phyloP scores from a whole-genome alignment of 371 early-diverging fungal genomes.

The Apophysomyces trapeziformis region DNA sequence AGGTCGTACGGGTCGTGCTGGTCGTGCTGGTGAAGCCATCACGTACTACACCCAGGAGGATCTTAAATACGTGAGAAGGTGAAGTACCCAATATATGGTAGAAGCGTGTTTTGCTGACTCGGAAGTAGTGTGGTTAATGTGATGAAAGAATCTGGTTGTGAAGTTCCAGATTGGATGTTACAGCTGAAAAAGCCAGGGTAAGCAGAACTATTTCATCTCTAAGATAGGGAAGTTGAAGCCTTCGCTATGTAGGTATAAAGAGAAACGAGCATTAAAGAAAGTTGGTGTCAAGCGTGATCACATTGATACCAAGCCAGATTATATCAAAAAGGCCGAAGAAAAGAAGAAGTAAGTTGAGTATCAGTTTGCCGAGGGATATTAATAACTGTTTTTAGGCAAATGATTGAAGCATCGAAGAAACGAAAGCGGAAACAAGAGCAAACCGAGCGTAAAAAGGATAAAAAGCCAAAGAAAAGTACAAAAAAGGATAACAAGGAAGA shows the following conservation, averaged over 20 bases:
- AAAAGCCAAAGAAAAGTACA: slow-evolving; percentile 18
- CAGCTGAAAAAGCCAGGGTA: slow-evolving; percentile 77
- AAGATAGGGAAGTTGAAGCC: neutral
- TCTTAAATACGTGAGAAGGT: slow-evolving; percentile 81
- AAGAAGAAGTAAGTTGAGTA: slow-evolving; percentile 33
- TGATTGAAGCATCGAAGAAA: slow-evolving; percentile 48
- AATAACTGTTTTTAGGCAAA: slow-evolving; percentile 26
- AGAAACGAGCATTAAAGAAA: slow-evolving; percentile 29
- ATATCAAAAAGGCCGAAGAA: slow-evolving; percentile 29
- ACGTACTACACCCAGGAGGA: slow-evolving; percentile 96
- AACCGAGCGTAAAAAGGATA: slow-evolving; percentile 27
- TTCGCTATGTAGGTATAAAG: slow-evolving; percentile 23
- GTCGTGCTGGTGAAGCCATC: slow-evolving; percentile 77
- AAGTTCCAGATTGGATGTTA: slow-evolving; percentile 98
- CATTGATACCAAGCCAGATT: slow-evolving; percentile 40
- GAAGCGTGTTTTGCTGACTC: slow-evolving; percentile 19
- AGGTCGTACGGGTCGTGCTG: slow-evolving; percentile 92
- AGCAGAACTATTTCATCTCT: neutral
- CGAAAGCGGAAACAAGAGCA: slow-evolving; percentile 31
- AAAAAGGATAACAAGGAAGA: neutral
- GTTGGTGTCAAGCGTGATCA: slow-evolving; percentile 34
- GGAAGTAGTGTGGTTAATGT: slow-evolving; percentile 86
- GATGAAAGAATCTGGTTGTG: slow-evolving; percentile 94
- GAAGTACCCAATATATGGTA: slow-evolving; percentile 21
- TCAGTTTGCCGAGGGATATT: neutral